phyloP scores from a whole-genome alignment of 2,329 filamentous ascomycete species.

The Huntiella omanensis region DNA sequence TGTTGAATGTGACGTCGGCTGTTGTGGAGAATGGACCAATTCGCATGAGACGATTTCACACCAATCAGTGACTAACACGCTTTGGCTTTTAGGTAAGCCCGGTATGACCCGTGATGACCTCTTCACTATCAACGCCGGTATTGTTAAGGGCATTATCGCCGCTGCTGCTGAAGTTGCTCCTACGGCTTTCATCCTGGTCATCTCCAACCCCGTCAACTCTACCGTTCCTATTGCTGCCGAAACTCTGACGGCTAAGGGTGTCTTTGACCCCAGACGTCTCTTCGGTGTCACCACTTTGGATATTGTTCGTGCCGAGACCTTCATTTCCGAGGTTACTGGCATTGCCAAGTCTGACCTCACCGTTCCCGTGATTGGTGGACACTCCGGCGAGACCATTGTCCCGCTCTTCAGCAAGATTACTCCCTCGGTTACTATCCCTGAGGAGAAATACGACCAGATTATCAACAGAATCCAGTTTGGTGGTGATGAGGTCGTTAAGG shows the following conservation, averaged over 20 bases:
- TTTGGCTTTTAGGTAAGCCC: slow-evolving; percentile 56
- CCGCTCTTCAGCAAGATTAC: slow-evolving; percentile 87
- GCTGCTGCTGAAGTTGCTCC: slow-evolving; percentile 72
- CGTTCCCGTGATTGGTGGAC: slow-evolving; percentile 86
- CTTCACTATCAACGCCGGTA: slow-evolving; percentile 98
- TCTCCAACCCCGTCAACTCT: slow-evolving; percentile 99
- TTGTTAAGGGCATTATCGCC: slow-evolving; percentile 86
- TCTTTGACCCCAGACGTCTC: slow-evolving; percentile 88
- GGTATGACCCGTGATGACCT: slow-evolving; percentile 99
- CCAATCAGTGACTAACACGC: not conserved
- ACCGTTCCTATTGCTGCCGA: slow-evolving; percentile 96
- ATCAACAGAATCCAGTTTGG: slow-evolving; percentile 95
- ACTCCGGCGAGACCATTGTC: slow-evolving; percentile 96
- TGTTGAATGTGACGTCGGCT: too few relatives aligned
- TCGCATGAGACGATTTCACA: not conserved
- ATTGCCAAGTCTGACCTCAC: slow-evolving; percentile 63
- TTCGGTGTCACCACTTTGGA: slow-evolving; percentile 98
- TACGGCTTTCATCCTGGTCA: slow-evolving; percentile 88
- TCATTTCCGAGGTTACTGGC: slow-evolving; percentile 71
- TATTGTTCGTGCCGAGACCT: slow-evolving; percentile 94
- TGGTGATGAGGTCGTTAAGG: slow-evolving; percentile 91
- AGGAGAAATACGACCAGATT: slow-evolving; percentile 76
- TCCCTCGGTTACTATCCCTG: slow-evolving; percentile 61
- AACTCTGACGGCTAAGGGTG: slow-evolving; percentile 79
- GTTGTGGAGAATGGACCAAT: too few relatives aligned